Evolutionary conservation across 2,329 filamentous ascomycete genomes (phyloP).

Genomic region (Phoma sp.): DNA sequence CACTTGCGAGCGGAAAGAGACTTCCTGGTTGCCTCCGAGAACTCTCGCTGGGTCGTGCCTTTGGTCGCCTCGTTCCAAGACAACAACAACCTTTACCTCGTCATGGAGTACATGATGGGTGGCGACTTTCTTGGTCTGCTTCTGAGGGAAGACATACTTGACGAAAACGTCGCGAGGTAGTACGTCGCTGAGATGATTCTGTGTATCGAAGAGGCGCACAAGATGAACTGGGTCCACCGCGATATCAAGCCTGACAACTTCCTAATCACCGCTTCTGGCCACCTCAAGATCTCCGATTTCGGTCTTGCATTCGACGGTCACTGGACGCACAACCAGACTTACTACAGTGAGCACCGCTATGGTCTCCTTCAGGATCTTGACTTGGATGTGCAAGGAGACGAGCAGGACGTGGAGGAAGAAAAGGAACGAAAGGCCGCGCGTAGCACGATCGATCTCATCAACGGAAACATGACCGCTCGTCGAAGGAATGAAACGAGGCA

Average conservation of each 20-base stretch:
- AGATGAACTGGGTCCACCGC: conserved; percentile 87
- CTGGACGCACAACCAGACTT: conserved; percentile 88
- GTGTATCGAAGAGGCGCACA: conserved; percentile 90
- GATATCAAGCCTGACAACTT: conserved; percentile 99
- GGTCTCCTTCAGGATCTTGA: conserved; percentile 77
- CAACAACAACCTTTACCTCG: conserved; percentile 79
- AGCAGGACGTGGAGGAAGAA: conserved; percentile 67
- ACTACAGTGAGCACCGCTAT: conserved; percentile 84
- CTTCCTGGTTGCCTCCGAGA: conserved; percentile 86
- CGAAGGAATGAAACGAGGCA: conserved; percentile 30
- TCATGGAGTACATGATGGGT: conserved; percentile 98
- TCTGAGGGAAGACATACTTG: conserved; percentile 82
- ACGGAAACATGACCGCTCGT: conserved; percentile 24
- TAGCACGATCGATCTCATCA: conserved; percentile 48
- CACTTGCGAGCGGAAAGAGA: conserved; percentile 91
- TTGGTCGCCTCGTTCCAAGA: conserved; percentile 91
- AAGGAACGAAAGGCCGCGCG: conserved; percentile 61
- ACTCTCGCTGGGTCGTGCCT: conserved; percentile 89
- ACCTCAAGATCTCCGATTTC: conserved; percentile 96
- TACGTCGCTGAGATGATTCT: conserved; percentile 97
- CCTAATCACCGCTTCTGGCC: conserved; percentile 83
- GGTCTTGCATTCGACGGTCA: conserved; percentile 94
- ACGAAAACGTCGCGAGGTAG: conserved; percentile 79
- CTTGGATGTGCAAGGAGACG: conserved; percentile 75
- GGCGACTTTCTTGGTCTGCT: conserved; percentile 90